Percentiles rank a stretch among this genome's conserved stretches.
phyloP scores from a whole-genome alignment of 345 rosid genomes.

The Eucalyptus urophylla region DNA sequence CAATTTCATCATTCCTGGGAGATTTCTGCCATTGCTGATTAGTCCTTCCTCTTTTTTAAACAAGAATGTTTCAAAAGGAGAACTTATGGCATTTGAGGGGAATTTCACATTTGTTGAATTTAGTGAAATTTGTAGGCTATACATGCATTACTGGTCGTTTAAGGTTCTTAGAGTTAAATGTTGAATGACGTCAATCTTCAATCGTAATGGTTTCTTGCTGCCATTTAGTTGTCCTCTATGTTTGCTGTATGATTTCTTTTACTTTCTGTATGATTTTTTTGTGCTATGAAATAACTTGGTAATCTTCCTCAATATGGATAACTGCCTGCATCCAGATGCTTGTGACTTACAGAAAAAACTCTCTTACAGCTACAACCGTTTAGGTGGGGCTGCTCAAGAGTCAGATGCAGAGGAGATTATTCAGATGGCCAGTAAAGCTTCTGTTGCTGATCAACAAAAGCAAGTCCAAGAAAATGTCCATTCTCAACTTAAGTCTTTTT shows the following conservation, averaged over 20 bases:
- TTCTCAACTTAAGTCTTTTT: constrained; percentile 40
- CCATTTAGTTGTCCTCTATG: neutral
- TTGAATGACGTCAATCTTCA: neutral
- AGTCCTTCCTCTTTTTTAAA: neutral
- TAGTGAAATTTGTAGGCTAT: neutral
- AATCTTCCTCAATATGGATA: neutral
- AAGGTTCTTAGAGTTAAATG: neutral
- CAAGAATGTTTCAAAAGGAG: neutral
- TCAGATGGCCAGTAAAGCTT: constrained; percentile 65
- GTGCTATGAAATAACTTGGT: neutral
- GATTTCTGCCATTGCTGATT: neutral
- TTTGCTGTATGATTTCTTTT: neutral
- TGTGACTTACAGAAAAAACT: neutral
- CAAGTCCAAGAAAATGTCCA: constrained; percentile 79
- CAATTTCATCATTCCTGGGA: neutral
- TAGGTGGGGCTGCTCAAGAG: constrained; percentile 70
- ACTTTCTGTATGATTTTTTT: neutral
- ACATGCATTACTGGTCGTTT: neutral
- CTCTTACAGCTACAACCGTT: constrained; percentile 49
- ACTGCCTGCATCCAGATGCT: neutral
- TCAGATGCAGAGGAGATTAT: constrained; percentile 82
- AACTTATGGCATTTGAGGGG: neutral
- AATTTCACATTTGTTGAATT: neutral
- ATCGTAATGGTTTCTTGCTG: neutral
- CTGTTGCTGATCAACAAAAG: constrained; percentile 64